phyloP scores from a whole-genome alignment of 495 filamentous ascomycete genomes.

The Cryomyces antarcticus region DNA sequence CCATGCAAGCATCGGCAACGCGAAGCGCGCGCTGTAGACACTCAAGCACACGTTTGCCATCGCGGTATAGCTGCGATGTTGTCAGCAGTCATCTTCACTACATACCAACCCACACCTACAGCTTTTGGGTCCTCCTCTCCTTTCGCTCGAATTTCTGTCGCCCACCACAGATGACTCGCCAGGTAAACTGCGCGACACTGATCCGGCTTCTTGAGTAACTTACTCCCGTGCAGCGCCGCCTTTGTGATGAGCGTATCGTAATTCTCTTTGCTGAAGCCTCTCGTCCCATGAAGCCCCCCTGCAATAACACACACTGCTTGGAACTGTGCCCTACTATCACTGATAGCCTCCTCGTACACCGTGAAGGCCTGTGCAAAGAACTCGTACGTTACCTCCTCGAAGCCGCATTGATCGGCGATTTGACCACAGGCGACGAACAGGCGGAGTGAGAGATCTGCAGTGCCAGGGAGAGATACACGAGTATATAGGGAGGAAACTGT shows the following conservation, averaged over 20 bases:
- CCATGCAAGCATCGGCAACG: slow-evolving; percentile 97
- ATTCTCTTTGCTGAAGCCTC: slow-evolving; percentile 85
- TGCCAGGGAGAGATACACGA: slow-evolving; percentile 45
- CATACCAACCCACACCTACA: slow-evolving; percentile 29
- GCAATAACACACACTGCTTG: slow-evolving; percentile 93
- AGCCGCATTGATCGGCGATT: slow-evolving; percentile 75
- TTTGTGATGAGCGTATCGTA: slow-evolving; percentile 98
- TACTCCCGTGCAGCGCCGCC: slow-evolving; percentile 87
- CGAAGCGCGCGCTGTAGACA: slow-evolving; percentile 88
- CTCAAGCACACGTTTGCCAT: slow-evolving; percentile 90
- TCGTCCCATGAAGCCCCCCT: slow-evolving; percentile 63
- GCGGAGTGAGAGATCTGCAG: slow-evolving; percentile 69
- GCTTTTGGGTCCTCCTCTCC: slow-evolving; percentile 67
- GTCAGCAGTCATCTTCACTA: slow-evolving; percentile 10
- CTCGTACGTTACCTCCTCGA: slow-evolving; percentile 92
- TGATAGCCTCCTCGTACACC: slow-evolving; percentile 89
- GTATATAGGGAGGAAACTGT: slow-evolving; percentile 74
- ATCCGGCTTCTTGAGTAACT: slow-evolving; percentile 92
- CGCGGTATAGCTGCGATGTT: slow-evolving; percentile 62
- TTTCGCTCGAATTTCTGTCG: slow-evolving; percentile 63
- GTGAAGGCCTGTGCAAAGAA: slow-evolving; percentile 98
- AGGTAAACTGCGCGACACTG: slow-evolving; percentile 93
- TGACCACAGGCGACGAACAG: slow-evolving; percentile 84
- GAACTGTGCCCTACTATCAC: slow-evolving; percentile 88
- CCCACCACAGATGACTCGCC: slow-evolving; percentile 96